Conservation (phyloP, 2,329 filamentous ascomycete genomes). For the Epichloe sylvatica region DNA sequence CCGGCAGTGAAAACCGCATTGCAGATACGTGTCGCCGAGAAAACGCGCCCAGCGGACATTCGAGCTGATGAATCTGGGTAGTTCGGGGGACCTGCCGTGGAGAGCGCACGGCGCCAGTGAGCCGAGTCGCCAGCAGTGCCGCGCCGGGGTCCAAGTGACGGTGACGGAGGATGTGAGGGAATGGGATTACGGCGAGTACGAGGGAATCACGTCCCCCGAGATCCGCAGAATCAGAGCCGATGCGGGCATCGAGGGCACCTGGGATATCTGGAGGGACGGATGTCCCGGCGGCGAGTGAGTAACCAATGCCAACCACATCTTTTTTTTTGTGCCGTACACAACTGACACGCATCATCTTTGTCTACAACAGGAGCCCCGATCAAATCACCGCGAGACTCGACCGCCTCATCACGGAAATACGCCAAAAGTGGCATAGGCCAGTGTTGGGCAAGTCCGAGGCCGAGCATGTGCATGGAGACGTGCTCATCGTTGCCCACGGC, state of each 20-base stretch:
- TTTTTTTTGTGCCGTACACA: too few species aligned
- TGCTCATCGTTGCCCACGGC: conserved; percentile 67
- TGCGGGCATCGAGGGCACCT: conserved; percentile 43
- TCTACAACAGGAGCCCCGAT: conserved; percentile 42
- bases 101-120: conserved; percentile 27
- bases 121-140: conserved; percentile 31
- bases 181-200: conserved; percentile 82
- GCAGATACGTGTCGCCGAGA: conserved; percentile 72
- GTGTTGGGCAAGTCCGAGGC: conserved; percentile 41
- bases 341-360: too few species aligned
- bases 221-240: conserved; percentile 46
- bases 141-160: conserved; percentile 51
- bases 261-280: conserved; percentile 86
- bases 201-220: conserved; percentile 60
- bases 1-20: neutral
- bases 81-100: conserved; percentile 59
- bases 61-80: conserved; percentile 67
- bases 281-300: conserved; percentile 72
- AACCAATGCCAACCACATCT: neutral
- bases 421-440: conserved; percentile 47
- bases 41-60: conserved; percentile 78
- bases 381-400: conserved; percentile 64
- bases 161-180: conserved; percentile 62
- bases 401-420: conserved; percentile 59
- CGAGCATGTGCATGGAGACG: conserved; percentile 22